A percentile compares a stretch with the other conserved stretches of the same genome.
phyloP scores from a whole-genome alignment of 352 stramenopile species.

The Phytophthora citrophthora region DNA sequence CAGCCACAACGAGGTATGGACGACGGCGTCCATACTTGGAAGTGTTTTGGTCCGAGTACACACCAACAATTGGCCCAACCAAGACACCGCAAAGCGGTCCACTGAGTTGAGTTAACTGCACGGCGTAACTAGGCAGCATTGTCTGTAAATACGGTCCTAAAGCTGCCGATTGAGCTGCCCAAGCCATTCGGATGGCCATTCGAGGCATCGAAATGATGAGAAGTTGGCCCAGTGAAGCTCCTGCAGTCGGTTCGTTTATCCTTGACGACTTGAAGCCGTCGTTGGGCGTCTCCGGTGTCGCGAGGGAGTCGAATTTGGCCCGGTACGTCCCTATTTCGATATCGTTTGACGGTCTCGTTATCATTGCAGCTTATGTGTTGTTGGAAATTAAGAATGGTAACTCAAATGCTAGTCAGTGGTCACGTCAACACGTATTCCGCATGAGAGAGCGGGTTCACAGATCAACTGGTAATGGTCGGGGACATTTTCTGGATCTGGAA shows the following conservation, averaged over 20 bases:
- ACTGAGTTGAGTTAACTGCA: slow-evolving; percentile 62
- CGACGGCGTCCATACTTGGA: slow-evolving; percentile 45
- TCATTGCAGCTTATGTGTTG: slow-evolving; percentile 6
- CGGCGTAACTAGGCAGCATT: slow-evolving; percentile 49
- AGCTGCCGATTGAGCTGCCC: slow-evolving; percentile 62
- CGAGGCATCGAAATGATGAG: slow-evolving; percentile 59
- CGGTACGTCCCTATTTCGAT: slow-evolving; percentile 22
- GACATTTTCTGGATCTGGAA: background rate
- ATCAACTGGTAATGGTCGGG: background rate
- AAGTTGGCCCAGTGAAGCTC: slow-evolving; percentile 37
- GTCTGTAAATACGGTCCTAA: slow-evolving; percentile 59
- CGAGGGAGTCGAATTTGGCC: slow-evolving; percentile 28
- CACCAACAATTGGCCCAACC: slow-evolving; percentile 51
- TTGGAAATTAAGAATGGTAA: too few species aligned
- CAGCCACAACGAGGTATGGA: slow-evolving; percentile 45
- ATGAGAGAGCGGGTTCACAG: background rate
- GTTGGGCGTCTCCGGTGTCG: slow-evolving; percentile 27
- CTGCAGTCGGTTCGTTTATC: slow-evolving; percentile 2
- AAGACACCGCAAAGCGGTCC: slow-evolving; percentile 57
- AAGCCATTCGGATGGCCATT: slow-evolving; percentile 68
- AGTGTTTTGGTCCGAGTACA: slow-evolving; percentile 45
- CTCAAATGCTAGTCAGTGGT: too few species aligned
- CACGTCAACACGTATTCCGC: background rate
- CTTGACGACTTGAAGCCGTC: slow-evolving; percentile 33
- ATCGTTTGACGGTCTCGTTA: slow-evolving; percentile 3